A percentile compares a stretch with the other conserved stretches of the same genome.
These are phyloP conservation scores for Fusarium bactridioides DNA, from an alignment of 2,329 filamentous ascomycete species.

Conservation along the genomic window DNA sequence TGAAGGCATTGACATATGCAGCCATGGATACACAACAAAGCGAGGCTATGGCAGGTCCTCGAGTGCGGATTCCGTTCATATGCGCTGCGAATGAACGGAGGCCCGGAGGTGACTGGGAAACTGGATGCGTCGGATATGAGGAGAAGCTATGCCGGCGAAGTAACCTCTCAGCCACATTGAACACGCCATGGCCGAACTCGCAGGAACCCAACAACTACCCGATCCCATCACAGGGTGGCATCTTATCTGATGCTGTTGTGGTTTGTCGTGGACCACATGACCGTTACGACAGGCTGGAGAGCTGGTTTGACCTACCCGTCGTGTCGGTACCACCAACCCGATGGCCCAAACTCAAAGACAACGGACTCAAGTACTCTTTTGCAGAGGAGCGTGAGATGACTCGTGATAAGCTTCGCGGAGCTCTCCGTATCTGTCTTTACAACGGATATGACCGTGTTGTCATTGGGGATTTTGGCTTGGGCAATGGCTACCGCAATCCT, in stretches of 20 bases:
- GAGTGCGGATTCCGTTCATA: constrained; percentile 67
- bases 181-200: constrained; percentile 63
- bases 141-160: constrained; percentile 79
- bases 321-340: constrained; percentile 76
- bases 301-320: constrained; percentile 70
- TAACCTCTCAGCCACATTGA: constrained; percentile 74
- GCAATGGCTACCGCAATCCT: constrained; percentile 70
- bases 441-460: constrained; percentile 65
- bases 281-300: constrained; percentile 64
- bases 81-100: constrained; percentile 80
- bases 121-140: constrained; percentile 57
- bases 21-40: constrained; percentile 50
- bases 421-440: constrained; percentile 73
- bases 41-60: constrained; percentile 43
- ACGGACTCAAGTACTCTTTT: constrained; percentile 75
- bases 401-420: constrained; percentile 74
- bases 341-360: constrained; percentile 75
- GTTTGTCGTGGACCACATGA: constrained; percentile 77
- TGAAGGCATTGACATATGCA: constrained; percentile 66
- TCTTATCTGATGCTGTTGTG: constrained; percentile 75
- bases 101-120: constrained; percentile 83
- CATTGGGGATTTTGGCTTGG: constrained; percentile 71
- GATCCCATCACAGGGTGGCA: constrained; percentile 72
- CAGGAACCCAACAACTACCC: constrained; percentile 68
- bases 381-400: constrained; percentile 74